Evolutionary conservation across 2,329 filamentous ascomycete species (phyloP), one percentile per base, ranked within the genome.

Genomic region (Calonectria crousiana): DNA sequence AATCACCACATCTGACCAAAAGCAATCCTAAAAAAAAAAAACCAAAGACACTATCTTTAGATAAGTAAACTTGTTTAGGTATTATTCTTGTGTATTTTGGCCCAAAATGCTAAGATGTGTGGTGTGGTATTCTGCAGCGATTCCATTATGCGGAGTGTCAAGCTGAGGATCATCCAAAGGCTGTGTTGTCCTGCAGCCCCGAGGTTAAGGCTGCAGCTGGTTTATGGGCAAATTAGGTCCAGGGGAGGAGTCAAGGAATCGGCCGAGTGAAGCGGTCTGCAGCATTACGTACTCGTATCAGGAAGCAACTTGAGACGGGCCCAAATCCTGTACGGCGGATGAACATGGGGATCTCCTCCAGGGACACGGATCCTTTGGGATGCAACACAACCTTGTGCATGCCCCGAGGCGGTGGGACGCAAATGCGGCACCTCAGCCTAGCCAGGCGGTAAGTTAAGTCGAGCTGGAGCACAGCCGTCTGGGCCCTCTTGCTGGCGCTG

Each of bases 291-390:
- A 52, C 58, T 70, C 68, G 68, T 65, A 65, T 70, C 30, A n/a
- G 11, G 20, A 36, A 58, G 51, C 53, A 34, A 52, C 47, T 14
- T 26, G 52, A 56, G 36, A 47, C 49, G 20, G 34, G 52, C 26
- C 38, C 28, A 58, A 38, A 65, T 47, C 41, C 34, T 28, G 60
- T 30, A 20, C 26, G 38, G 36, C 44, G 60, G 49, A 34, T 32
- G 34, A 41, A 67, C 65, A 53, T 30, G 65, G 49, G 49, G 67
- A 60, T 62, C 41, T 53, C 20, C 44, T n/a, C 56, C 56, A 64
- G 56, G 67, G 34, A 65, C 58, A 26, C 47, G 20, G 47, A 70
- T 70, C 68, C 68, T 64, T 32, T 65, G 60, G 66, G 51, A 47
- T 69, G 66, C 36, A 47, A 60, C 51, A 14, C 34, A 60, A 60